phyloP scores from a whole-genome alignment of 345 rosid species.

The Bruguiera sexangula region DNA sequence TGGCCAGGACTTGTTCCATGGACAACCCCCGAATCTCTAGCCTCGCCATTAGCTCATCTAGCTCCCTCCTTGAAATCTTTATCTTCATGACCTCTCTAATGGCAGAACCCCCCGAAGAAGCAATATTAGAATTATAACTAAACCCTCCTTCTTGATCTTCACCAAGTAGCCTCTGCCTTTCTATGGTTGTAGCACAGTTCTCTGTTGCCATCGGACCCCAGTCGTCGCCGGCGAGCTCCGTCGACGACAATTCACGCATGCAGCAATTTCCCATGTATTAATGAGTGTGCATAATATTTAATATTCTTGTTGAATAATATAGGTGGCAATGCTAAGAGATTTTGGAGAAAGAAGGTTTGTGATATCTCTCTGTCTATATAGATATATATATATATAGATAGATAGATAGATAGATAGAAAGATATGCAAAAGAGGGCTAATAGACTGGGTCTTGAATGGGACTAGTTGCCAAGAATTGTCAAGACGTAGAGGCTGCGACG shows the following conservation, averaged over 20 bases:
- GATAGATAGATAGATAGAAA: too few species aligned
- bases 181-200: background rate
- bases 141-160: background rate
- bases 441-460: background rate
- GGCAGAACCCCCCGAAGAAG: slow-evolving; percentile 12
- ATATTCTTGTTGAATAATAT: background rate
- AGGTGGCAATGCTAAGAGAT: slow-evolving; percentile 14
- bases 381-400: background rate
- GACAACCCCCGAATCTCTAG: slow-evolving; percentile 44
- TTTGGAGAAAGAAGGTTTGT: background rate
- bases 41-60: slow-evolving; percentile 42
- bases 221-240: slow-evolving; percentile 38
- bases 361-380: background rate
- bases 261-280: slow-evolving; percentile 49
- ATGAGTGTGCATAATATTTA: too few species aligned
- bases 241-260: slow-evolving; percentile 11
- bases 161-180: slow-evolving; percentile 21
- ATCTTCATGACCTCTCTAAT: slow-evolving; percentile 52
- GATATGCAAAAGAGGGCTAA: background rate
- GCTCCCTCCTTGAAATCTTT: slow-evolving; percentile 62
- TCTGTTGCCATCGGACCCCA: slow-evolving; percentile 23
- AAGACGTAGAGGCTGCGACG: background rate
- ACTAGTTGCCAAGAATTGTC: too few species aligned
- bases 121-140: slow-evolving; percentile 7
- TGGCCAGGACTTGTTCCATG: slow-evolving; percentile 33